Evolutionary conservation across 768 basidiomycete species (phyloP), one percentile per base, ranked within the genome.

Genomic region (Mycena leptocephala): DNA sequence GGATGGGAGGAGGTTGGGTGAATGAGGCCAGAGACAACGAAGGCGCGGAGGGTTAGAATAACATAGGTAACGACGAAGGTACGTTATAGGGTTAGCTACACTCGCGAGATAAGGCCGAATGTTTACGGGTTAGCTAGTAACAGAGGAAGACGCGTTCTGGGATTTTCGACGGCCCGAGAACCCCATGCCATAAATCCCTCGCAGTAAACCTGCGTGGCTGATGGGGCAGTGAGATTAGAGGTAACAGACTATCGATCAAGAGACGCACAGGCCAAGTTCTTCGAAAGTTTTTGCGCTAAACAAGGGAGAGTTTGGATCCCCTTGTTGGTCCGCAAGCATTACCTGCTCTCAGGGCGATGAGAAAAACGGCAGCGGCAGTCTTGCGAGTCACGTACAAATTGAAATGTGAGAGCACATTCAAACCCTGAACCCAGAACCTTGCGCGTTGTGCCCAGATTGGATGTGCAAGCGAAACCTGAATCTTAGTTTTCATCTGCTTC

Each of bases 121-220:
- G 87, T 94, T 80, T 80, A 98, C 97, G 98, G 98, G 81, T 98
- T 94, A 65, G 92, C 83, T 11, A 99, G 92, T 37, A 99, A 90
- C 30, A 99, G 89, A 1, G 98, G 98, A 9, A 99, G 88, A 98
- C 98, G 77, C 95, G 93, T 88, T 99, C 98, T 87, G 99, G 98
- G 78, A 99, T 99, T 87, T 99, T 99, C 37, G 97, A 99, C 10
- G 98, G 98, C 84, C 98, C 66, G 96, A 95, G 85, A 99, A 99
- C 26, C 96, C 96, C 92, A 98, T 95, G 56, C 94, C 94, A 82
- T 96, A 98, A 37, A 99, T 90, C 26, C 98, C 98, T 85, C 97
- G 97, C 74, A 99, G 90, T 43, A 99, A 90, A 83, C 98, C 96
- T 58, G 92, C 88, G 81, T 95, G 92, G 56, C 75, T 76, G 58